Evolutionary conservation across 2,329 filamentous ascomycete genomes (phyloP).

Genomic region (Apiospora aurea): DNA sequence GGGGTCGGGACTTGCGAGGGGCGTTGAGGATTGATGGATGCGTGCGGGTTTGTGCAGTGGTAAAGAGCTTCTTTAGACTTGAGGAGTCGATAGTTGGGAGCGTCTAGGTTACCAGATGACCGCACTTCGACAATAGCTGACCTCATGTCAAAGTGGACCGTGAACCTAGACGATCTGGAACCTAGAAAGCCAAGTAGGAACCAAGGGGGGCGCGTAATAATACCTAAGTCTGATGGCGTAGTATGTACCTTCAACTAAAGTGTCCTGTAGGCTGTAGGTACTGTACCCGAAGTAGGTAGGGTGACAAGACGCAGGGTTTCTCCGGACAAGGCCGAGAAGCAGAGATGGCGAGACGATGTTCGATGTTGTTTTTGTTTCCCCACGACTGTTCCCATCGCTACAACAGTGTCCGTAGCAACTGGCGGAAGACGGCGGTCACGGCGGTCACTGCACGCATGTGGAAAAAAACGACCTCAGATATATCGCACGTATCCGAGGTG

Average conservation of each 20-base stretch:
- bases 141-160: constrained; percentile 23
- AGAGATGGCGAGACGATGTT: background rate
- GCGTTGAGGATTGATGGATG: background rate
- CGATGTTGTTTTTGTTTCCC: background rate
- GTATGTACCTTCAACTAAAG: constrained; percentile 10
- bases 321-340: background rate
- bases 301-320: background rate
- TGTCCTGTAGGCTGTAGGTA: background rate
- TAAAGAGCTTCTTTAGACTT: background rate
- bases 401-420: background rate
- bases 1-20: background rate
- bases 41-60: constrained; percentile 1
- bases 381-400: background rate
- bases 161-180: constrained; percentile 23
- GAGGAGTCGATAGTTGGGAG: constrained; percentile 10
- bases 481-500: background rate
- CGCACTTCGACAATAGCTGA: constrained; percentile 23
- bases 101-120: constrained; percentile 16
- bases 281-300: background rate
- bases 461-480: background rate
- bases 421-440: background rate
- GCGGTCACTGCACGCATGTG: background rate
- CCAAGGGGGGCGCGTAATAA: background rate
- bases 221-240: constrained; percentile 4
- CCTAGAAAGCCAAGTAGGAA: background rate